phyloP scores from a whole-genome alignment of 1,284 basidiomycete genomes.

The Chalciporus sp. region DNA sequence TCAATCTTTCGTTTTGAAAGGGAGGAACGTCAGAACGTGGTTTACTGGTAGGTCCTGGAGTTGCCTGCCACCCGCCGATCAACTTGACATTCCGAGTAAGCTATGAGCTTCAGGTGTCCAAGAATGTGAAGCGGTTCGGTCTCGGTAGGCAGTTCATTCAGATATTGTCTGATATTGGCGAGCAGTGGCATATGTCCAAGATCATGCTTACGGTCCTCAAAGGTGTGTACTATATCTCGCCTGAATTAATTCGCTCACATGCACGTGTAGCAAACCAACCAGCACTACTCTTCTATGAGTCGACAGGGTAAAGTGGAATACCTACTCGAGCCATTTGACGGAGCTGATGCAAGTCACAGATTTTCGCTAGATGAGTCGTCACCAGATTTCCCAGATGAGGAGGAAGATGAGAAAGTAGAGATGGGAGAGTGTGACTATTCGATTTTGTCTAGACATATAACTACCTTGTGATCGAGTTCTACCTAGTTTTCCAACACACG shows the following conservation, averaged over 20 bases:
- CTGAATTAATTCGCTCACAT: constrained; percentile 12
- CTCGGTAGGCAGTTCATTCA: constrained; percentile 58
- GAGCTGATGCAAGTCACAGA: constrained; percentile 37
- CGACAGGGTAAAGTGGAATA: constrained; percentile 49
- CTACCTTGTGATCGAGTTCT: no score
- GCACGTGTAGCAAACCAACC: constrained; percentile 50
- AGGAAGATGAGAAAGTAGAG: constrained; percentile 30
- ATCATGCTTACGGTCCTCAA: constrained; percentile 74
- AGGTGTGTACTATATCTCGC: constrained; percentile 41
- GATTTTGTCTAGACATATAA: constrained; percentile 59
- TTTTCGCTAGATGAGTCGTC: constrained; percentile 57
- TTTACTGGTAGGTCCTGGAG: constrained; percentile 61
- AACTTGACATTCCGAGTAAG: constrained; percentile 38
- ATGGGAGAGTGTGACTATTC: constrained; percentile 52
- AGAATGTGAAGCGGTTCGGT: constrained; percentile 48
- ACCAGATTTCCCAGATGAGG: constrained; percentile 47
- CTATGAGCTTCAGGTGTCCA: constrained; percentile 70
- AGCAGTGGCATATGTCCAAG: constrained; percentile 60
- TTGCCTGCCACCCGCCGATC: background rate
- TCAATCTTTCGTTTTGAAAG: constrained; percentile 71
- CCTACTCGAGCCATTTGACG: background rate
- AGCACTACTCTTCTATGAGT: constrained; percentile 58
- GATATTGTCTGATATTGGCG: constrained; percentile 51
- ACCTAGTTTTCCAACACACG: no score
- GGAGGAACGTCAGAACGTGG: constrained; percentile 56